These are phyloP conservation scores for Amauroascus verrucosus DNA, from an alignment of 2,329 filamentous ascomycete species.

Conservation along the genomic window DNA sequence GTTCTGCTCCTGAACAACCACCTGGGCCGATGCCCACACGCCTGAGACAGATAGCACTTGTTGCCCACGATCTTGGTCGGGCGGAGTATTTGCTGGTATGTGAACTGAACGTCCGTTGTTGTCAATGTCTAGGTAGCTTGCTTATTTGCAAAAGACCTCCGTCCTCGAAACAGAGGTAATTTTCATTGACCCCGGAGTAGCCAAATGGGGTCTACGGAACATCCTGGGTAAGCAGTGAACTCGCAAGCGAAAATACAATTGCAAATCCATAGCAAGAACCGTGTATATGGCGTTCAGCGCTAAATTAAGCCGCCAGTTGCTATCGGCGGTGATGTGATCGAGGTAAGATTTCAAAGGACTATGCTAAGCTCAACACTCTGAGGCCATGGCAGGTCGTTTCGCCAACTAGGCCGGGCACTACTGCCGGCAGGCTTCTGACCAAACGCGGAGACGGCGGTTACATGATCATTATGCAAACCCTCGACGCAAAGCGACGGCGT, in stretches of 20 bases:
- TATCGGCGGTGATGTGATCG: slow-evolving; percentile 14
- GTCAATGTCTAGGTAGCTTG: not conserved
- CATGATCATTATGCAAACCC: slow-evolving; percentile 42
- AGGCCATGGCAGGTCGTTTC: slow-evolving; percentile 24
- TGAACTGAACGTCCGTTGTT: not conserved
- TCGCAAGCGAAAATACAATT: not conserved
- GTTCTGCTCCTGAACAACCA: not conserved
- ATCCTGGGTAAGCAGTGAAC: slow-evolving; percentile 25
- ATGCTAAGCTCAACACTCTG: not conserved
- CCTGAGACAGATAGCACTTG: slow-evolving; percentile 22
- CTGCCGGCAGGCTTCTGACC: slow-evolving; percentile 33
- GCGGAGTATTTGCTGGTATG: slow-evolving; percentile 18
- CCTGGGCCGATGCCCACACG: slow-evolving; percentile 15
- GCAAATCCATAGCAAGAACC: not conserved
- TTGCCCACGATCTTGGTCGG: slow-evolving; percentile 18
- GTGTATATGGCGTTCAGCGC: not conserved
- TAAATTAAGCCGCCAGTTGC: slow-evolving; percentile 5
- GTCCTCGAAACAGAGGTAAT: slow-evolving; percentile 34
- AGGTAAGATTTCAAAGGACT: not conserved
- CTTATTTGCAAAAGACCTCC: slow-evolving; percentile 16
- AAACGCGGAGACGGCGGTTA: slow-evolving; percentile 40
- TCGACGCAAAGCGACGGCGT: slow-evolving; percentile 30
- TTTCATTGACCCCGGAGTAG: slow-evolving; percentile 31
- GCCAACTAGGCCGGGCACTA: slow-evolving; percentile 30
- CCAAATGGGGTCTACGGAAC: slow-evolving; percentile 34